A percentile compares a stretch with the other conserved stretches of the same genome.
phyloP scores from a whole-genome alignment of 495 filamentous ascomycete species.

The Penicillium pulvis region DNA sequence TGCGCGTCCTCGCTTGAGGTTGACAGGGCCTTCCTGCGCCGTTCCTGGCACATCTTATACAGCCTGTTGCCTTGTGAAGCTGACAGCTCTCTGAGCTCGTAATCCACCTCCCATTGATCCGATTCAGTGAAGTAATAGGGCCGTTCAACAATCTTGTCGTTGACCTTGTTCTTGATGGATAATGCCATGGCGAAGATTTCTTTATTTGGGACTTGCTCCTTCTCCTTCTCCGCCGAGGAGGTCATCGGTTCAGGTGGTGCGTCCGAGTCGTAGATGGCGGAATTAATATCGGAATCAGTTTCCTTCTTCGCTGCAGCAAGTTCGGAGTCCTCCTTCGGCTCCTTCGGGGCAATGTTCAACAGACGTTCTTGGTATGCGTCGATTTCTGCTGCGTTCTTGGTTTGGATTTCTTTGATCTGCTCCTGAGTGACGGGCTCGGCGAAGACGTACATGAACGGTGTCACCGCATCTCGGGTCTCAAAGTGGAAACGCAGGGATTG shows the following conservation, averaged over 20 bases:
- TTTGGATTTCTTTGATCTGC: constrained; percentile 74
- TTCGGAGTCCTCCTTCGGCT: constrained; percentile 7
- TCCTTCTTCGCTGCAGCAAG: neutral
- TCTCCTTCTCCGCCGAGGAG: constrained; percentile 1
- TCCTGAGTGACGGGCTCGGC: constrained; percentile 78
- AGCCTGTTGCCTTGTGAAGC: constrained; percentile 37
- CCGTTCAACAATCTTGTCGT: constrained; percentile 62
- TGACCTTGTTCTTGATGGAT: constrained; percentile 70
- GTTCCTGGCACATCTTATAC: constrained; percentile 51
- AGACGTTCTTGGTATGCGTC: constrained; percentile 69
- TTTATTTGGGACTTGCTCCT: constrained; percentile 1
- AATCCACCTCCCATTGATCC: constrained; percentile 77
- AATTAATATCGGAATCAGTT: neutral
- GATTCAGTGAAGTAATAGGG: constrained; percentile 49
- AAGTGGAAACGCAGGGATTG: constrained; percentile 81
- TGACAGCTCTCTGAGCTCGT: constrained; percentile 63
- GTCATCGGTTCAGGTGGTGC: constrained; percentile 1
- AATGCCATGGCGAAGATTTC: constrained; percentile 65
- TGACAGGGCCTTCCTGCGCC: constrained; percentile 52
- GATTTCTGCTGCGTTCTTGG: constrained; percentile 57
- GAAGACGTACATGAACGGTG: constrained; percentile 84
- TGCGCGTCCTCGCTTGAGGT: constrained; percentile 34
- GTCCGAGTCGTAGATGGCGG: neutral
- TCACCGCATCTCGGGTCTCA: constrained; percentile 65
- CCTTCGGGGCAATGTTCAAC: constrained; percentile 32